phyloP scores from a whole-genome alignment of 2,329 filamentous ascomycete genomes.

The Aschersonia sp. region DNA sequence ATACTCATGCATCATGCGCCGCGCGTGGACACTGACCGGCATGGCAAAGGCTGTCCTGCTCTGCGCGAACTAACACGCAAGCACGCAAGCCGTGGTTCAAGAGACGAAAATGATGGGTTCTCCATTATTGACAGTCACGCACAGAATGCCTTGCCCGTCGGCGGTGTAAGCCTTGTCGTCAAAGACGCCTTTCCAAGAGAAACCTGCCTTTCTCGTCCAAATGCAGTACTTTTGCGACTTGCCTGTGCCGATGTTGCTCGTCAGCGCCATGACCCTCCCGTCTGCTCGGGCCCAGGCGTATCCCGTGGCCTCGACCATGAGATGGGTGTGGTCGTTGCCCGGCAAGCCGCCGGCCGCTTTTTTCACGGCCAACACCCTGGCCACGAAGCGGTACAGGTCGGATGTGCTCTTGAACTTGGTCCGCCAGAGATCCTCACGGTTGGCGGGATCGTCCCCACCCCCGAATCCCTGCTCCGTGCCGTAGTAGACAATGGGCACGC shows the following conservation, averaged over 20 bases:
- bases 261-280: conserved; percentile 29
- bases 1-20: too few species aligned
- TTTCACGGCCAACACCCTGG: conserved; percentile 27
- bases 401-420: conserved; percentile 28
- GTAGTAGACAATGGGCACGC: conserved; percentile 51
- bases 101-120: conserved; percentile 21
- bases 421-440: conserved; percentile 45
- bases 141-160: conserved; percentile 24
- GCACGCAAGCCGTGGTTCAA: neutral
- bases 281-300: conserved; percentile 30
- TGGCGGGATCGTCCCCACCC: conserved; percentile 29
- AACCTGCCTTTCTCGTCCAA: conserved; percentile 20
- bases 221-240: conserved; percentile 26
- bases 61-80: too few species aligned
- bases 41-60: too few species aligned
- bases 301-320: conserved; percentile 24
- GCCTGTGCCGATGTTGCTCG: conserved; percentile 25
- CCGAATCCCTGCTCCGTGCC: conserved; percentile 49
- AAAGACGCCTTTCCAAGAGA: conserved; percentile 25
- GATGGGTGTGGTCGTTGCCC: conserved; percentile 26
- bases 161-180: conserved; percentile 19
- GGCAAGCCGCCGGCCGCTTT: conserved; percentile 27
- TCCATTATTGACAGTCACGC: conserved; percentile 24
- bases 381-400: conserved; percentile 31
- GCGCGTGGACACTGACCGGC: too few species aligned